Base-by-base conservation (phyloP, 2,329 filamentous ascomycete species). In the Polychaeton citri region DNA sequence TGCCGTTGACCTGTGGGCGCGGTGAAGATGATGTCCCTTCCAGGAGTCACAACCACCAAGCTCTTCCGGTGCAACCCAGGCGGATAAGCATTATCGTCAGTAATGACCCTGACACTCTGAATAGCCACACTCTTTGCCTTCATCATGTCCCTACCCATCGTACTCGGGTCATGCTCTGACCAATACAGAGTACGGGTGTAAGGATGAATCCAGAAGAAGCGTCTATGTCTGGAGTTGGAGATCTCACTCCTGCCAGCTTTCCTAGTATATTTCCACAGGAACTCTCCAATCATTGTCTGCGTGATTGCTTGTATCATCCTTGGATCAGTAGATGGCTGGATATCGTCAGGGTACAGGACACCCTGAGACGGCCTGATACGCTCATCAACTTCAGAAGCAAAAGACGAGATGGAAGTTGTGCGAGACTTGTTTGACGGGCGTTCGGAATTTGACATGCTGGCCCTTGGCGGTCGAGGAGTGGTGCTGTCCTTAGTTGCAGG, bases 271-370 rank as follows among this genome's bases (percentile, higher is more conserved):
- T 98, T 98, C 90, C 90, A 98, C 28, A 98, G 69, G 58, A 88
- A 96, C 58, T 98, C 90, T 38, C 90, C 90, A 53, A 98, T 96
- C 90, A 98, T 98, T 13, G 90, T 96, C 61, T 98, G 88, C 2
- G 90, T 98, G 46, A 98, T 95, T 33, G 90, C 90, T 63, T 95
- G 86, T 48, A 98, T 96, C 86, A 98, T 95, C 49, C 88, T 82
- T 43, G 88, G 88, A 62, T 98, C 90, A 4, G 86, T 93, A 15
- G 54, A 52, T 17, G 76, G 67, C 7, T 76, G 74, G 41, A 90
- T 72, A 10, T 78, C 79, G 32, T 66, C 60, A 19, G 68, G 64
- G 38, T 75, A 66, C 31, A 64, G 63, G 55, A 72, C 66, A 34
- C 71, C 71, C 38, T 71, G 58, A 6, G 45, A 48, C 17, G 59